phyloP scores from a whole-genome alignment of 1,284 basidiomycete species.

The Clitocybe nebularis region DNA sequence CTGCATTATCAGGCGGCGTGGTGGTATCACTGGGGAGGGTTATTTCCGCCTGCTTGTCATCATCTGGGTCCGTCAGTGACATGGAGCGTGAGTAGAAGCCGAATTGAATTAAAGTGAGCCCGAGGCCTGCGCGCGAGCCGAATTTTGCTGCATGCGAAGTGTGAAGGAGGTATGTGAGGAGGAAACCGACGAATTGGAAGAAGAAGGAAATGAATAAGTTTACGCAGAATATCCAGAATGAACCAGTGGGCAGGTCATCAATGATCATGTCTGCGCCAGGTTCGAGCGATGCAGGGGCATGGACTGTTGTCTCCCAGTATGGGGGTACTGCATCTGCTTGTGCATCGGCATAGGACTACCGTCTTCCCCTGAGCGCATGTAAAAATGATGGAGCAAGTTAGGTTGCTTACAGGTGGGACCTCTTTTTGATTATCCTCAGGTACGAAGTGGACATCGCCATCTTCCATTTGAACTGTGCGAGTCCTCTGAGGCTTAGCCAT shows the following conservation, averaged over 20 bases:
- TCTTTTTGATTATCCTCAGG: conserved; percentile 83
- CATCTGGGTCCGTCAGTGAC: conserved; percentile 22
- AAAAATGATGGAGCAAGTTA: conserved; percentile 2
- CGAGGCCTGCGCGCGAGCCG: conserved; percentile 91
- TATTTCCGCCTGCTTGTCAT: conserved; percentile 3
- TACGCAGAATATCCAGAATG: conserved; percentile 66
- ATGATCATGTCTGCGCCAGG: conserved; percentile 65
- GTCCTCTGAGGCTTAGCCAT: conserved; percentile 78
- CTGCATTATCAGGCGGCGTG: conserved; percentile 11
- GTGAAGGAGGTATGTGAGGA: conserved; percentile 90
- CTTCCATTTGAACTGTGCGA: conserved; percentile 42
- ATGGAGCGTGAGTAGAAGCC: conserved; percentile 58
- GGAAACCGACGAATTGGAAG: conserved; percentile 96
- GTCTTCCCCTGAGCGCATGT: background rate
- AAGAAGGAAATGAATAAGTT: conserved; percentile 89
- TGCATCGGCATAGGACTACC: conserved; percentile 82
- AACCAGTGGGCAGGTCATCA: conserved; percentile 71
- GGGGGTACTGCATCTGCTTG: conserved; percentile 90
- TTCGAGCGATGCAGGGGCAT: conserved; percentile 57
- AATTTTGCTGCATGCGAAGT: conserved; percentile 94
- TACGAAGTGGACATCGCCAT: conserved; percentile 63
- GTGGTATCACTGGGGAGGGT: conserved; percentile 2
- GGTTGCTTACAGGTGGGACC: conserved; percentile 71
- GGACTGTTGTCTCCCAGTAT: conserved; percentile 97
- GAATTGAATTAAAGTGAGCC: conserved; percentile 91